Evolutionary conservation across 202 grass and related monocot species (phyloP), one percentile per base, ranked within the genome.

Genomic region (Schoenoplectus triqueter): DNA sequence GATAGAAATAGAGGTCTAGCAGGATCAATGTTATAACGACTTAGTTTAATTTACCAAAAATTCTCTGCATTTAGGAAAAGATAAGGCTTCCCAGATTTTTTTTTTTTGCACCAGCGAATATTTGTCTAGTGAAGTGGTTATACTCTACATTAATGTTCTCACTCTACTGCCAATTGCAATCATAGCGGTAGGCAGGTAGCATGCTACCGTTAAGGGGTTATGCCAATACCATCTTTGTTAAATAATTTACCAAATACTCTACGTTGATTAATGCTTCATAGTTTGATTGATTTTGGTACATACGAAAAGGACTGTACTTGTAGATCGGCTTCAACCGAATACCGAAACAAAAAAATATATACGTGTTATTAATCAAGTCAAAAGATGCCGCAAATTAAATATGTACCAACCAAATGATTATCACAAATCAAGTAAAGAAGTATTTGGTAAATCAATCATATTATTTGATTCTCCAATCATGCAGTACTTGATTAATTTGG

Each of bases 241-340:
- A 19, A 72, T 50, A 72, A 72, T 72, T 72, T 15, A 19, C 78
- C 18, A 64, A 64, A 81, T 31, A 31, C 31, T 31, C 31, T 31
- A 31, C 31, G 1, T 39, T 69, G 69, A 41, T 31, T 65, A 65
- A 51, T 48, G 20, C 65, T 18, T 49, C 19, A 51, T 20, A 69
- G 4, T 67, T 52, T 83, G 80, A 82, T 82, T 69, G 49, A 81
- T 81, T 69, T 42, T 0, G 4, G 14, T 69, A 83, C 47, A 82
- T 82, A 82, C 80, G 4, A 49, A 81, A 81, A 83, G 80, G 80
- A 83, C 64, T 56, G 80, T 83, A 83, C 80, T 69, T 83, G 6
- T 68, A 57, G 80, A 83, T 83, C 80, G 10, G n/a, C 20, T 54
- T 9, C 80, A 67, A 83, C 45, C 21, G 52, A 65, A 49, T 66